Evolutionary conservation across 2,329 filamentous ascomycete genomes (phyloP).

Genomic region (Chaetomium olivaceum): DNA sequence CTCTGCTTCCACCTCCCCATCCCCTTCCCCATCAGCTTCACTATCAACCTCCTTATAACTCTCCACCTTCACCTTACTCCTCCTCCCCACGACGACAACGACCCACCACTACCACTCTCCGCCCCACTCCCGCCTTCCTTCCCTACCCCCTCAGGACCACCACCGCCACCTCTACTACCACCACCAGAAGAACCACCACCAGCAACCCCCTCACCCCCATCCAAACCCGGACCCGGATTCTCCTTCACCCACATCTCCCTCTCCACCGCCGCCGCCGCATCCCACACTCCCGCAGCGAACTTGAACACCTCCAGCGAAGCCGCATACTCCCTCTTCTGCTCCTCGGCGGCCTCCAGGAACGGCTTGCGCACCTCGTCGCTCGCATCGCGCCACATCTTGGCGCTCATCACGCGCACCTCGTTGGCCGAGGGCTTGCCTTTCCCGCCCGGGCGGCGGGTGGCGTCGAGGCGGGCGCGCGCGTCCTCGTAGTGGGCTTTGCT

Average conservation of each 20-base stretch:
- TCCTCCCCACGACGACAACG: slow-evolving; percentile 35
- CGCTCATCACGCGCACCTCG: slow-evolving; percentile 81
- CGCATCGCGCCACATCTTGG: slow-evolving; percentile 87
- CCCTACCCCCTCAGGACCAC: slow-evolving; percentile 30
- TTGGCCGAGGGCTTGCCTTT: slow-evolving; percentile 70
- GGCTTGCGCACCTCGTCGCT: slow-evolving; percentile 69
- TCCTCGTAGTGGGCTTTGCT: slow-evolving; percentile 75
- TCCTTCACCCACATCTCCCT: slow-evolving; percentile 54
- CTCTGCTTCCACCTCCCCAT: not conserved
- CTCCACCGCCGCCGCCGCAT: slow-evolving; percentile 61
- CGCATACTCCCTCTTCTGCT: slow-evolving; percentile 67
- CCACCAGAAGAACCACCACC: slow-evolving; percentile 37
- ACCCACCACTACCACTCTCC: slow-evolving; percentile 22
- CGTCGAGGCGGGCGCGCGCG: slow-evolving; percentile 61
- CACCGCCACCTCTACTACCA: too few relatives aligned
- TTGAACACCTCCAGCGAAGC: slow-evolving; percentile 61
- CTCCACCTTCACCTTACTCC: slow-evolving; percentile 37
- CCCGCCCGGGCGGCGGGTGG: slow-evolving; percentile 59
- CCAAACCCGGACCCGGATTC: slow-evolving; percentile 40
- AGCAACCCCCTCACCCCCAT: slow-evolving; percentile 23
- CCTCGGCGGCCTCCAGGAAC: slow-evolving; percentile 72
- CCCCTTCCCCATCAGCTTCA: slow-evolving; percentile 24
- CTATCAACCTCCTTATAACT: slow-evolving; percentile 44
- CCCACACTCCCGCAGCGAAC: slow-evolving; percentile 66
- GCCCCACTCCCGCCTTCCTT: slow-evolving; percentile 15